Evolutionary conservation across 2,329 filamentous ascomycete species (phyloP), one percentile per base, ranked within the genome.

Genomic region (Ceratocystis smalleyi): DNA sequence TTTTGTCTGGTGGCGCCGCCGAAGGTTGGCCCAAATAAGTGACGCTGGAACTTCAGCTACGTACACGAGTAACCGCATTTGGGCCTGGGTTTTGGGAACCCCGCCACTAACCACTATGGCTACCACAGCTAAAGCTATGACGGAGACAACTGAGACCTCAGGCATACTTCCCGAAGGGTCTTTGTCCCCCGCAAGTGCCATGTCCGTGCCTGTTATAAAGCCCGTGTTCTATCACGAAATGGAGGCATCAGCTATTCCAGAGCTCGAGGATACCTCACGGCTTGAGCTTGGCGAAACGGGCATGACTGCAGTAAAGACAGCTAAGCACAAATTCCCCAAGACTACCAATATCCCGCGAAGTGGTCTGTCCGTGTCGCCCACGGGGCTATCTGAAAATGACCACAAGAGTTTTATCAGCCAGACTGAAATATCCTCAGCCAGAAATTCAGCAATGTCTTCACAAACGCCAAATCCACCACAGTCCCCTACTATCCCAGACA

Each of bases 21-120:
- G 79, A 64, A 75, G 73, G 69, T 69, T 76, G n/a, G 71, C 79
- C 61, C 72, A 71, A 63, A 71, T 73, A 43, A 71, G 71, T 49
- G 71, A 72, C 54, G 71, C 74, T 66, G 75, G 75, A 1, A 72
- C 72, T 2, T 73, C 74, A 3, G 78, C 76, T 0, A 77, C 80
- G 47, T 78, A 81, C 54, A 75, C 75, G 30, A 74, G 76, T 49
- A 73, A 75, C 64, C 76, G 77, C 43, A 79, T 84, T 68, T 70
- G 77, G 10, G 76, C 75, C 1, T 84, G 82, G 82, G 76, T 83
- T 63, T 75, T 74, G 62, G 77, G 76, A 7, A 60, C 54, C 17
- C 32, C 54, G 15, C 17, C 43, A 43, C 22, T 47, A 17, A 24
- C 5, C 17, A 12, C 32, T 10, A 77, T 80, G 62, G 70, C 72